These are phyloP conservation scores for Ophiosphaerella korrae DNA, from an alignment of 2,329 filamentous ascomycete species.

Conservation along the genomic window DNA sequence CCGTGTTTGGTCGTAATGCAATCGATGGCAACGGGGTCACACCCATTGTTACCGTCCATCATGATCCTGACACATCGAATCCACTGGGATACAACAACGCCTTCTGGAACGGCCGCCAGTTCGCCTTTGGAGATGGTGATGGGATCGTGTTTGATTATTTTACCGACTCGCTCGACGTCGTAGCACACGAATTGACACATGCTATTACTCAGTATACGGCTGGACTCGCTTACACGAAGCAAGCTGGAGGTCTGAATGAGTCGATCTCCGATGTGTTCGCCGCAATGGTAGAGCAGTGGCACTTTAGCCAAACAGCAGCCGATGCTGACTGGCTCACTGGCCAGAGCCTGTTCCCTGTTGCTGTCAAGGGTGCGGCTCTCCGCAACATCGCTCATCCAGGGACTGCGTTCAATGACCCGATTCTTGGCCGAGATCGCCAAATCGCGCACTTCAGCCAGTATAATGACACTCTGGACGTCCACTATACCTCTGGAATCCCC, in stretches of 20 bases:
- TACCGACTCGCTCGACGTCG: constrained; percentile 60
- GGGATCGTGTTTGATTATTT: constrained; percentile 57
- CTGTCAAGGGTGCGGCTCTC: constrained; percentile 58
- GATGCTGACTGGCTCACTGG: constrained; percentile 62
- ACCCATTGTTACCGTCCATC: constrained; percentile 61
- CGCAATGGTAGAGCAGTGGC: constrained; percentile 62
- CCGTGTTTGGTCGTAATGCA: constrained; percentile 57
- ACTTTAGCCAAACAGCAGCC: constrained; percentile 44
- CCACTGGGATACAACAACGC: constrained; percentile 48
- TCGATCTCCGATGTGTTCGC: constrained; percentile 63
- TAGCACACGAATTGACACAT: constrained; percentile 64
- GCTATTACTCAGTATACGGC: constrained; percentile 59
- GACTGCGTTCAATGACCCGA: constrained; percentile 54
- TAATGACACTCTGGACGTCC: background rate
- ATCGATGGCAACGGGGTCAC: constrained; percentile 58
- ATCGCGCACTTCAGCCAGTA: constrained; percentile 26
- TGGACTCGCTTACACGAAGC: constrained; percentile 57
- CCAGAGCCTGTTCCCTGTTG: constrained; percentile 58
- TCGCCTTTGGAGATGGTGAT: constrained; percentile 63
- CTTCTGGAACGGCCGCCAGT: constrained; percentile 59
- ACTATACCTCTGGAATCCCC: constrained; percentile 62
- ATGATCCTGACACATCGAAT: constrained; percentile 20
- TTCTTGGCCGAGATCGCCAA: constrained; percentile 54
- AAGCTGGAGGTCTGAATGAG: constrained; percentile 63
- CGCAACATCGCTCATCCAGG: constrained; percentile 59